These are phyloP conservation scores for Pichia terricola DNA, from an alignment of 1,139 yeast genomes.

Conservation along the genomic window DNA sequence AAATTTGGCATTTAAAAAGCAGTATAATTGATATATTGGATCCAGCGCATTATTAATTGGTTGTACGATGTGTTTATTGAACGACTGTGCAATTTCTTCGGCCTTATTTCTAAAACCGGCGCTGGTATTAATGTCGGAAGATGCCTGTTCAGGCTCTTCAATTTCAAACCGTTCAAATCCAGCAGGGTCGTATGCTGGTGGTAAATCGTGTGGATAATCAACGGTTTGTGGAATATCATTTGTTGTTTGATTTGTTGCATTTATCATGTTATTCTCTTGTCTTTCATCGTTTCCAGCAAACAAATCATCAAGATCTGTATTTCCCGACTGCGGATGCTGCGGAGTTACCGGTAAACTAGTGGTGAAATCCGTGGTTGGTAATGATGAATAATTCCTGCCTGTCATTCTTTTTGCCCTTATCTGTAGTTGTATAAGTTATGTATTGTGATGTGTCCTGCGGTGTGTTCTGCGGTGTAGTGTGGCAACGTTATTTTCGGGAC, in stretches of 20 bases:
- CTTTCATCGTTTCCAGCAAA: background rate
- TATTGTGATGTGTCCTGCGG: too few relatives aligned
- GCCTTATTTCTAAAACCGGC: slow-evolving; percentile 13
- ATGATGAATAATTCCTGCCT: slow-evolving; percentile 2
- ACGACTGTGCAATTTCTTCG: slow-evolving; percentile 25
- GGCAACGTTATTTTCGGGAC: too few relatives aligned
- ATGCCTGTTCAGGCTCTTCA: slow-evolving; percentile 24
- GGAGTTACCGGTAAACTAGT: background rate
- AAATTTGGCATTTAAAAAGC: slow-evolving; percentile 33
- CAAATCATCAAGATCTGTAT: background rate
- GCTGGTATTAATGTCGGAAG: background rate
- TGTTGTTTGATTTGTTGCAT: background rate
- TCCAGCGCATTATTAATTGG: slow-evolving; percentile 54
- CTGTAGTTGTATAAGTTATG: background rate
- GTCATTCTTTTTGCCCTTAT: slow-evolving; percentile 1
- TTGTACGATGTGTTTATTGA: slow-evolving; percentile 36
- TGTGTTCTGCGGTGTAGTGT: too few relatives aligned
- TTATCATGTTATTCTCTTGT: background rate
- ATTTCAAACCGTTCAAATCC: slow-evolving; percentile 33
- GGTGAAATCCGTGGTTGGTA: slow-evolving; percentile 2
- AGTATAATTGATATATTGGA: slow-evolving; percentile 57
- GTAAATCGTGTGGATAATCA: slow-evolving; percentile 9
- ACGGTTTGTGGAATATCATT: background rate
- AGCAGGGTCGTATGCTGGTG: slow-evolving; percentile 15
- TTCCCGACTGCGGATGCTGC: background rate